Conservation (phyloP, 495 filamentous ascomycete genomes). For the Rusavskia elegans region DNA sequence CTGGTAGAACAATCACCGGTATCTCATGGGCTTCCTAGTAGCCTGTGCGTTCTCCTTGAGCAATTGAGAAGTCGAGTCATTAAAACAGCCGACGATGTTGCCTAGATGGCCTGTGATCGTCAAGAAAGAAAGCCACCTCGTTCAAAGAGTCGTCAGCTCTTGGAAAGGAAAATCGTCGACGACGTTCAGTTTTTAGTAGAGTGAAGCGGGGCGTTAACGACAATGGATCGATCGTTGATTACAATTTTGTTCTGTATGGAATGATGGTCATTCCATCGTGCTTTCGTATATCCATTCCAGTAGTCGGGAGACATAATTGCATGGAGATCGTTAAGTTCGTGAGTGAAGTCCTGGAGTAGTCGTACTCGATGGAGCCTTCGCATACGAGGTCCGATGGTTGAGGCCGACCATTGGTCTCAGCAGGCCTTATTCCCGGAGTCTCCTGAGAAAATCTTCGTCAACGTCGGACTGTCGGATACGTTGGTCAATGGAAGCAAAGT, state of each 20-base stretch:
- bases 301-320: background rate
- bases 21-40: no score
- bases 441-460: background rate
- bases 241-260: background rate
- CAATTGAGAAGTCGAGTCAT: no score
- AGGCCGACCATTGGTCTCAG: background rate
- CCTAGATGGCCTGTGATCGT: no score
- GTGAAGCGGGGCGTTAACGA: background rate
- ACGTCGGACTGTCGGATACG: constrained; percentile 4
- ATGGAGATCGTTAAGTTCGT: background rate
- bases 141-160: no score
- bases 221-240: background rate
- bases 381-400: background rate
- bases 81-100: no score
- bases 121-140: no score
- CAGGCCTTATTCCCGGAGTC: background rate
- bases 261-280: background rate
- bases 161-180: no score
- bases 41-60: no score
- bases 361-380: background rate
- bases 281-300: background rate
- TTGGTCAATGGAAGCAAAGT: constrained; percentile 12
- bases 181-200: background rate
- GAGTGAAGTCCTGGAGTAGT: background rate
- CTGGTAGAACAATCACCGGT: no score